Evolutionary conservation across 2,329 filamentous ascomycete species (phyloP).

Genomic region (Aureobasidium sp.): DNA sequence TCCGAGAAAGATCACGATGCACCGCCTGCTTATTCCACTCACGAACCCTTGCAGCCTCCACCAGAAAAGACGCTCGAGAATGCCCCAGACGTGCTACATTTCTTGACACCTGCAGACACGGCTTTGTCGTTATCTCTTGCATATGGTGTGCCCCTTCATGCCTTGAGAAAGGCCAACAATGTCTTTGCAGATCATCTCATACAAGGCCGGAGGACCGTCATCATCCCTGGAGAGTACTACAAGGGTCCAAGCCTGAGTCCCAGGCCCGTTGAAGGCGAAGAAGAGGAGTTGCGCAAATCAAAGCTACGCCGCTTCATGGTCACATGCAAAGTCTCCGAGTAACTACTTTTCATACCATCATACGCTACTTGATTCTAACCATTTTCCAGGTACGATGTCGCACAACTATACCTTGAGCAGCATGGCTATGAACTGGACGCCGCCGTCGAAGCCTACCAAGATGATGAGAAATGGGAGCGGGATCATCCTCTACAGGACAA

Average conservation of each 20-base stretch:
- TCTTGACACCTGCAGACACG: conserved; percentile 62
- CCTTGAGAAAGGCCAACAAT: conserved; percentile 58
- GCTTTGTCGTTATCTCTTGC: conserved; percentile 60
- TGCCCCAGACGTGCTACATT: conserved; percentile 63
- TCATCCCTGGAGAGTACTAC: conserved; percentile 65
- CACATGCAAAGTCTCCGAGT: conserved; percentile 66
- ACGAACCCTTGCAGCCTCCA: conserved; percentile 21
- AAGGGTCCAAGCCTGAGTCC: conserved; percentile 60
- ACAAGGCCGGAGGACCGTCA: conserved; percentile 56
- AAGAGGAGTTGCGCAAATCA: conserved; percentile 61
- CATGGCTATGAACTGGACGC: conserved; percentile 55
- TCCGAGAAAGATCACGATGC: conserved; percentile 25
- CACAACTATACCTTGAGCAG: conserved; percentile 66
- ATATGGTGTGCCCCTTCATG: conserved; percentile 58
- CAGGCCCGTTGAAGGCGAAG: conserved; percentile 62
- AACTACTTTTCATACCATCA: conserved; percentile 20
- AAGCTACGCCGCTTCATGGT: conserved; percentile 73
- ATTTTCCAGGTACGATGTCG: conserved; percentile 53
- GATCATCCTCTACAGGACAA: conserved; percentile 51
- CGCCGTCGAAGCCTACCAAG: conserved; percentile 56
- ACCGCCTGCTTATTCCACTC: conserved; percentile 36
- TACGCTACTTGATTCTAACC: conserved; percentile 22
- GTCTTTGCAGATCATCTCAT: conserved; percentile 65
- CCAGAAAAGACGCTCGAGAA: conserved; percentile 28
- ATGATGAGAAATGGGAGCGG: conserved; percentile 69